Conservation (phyloP, 1,284 basidiomycete genomes). For the Pseudozyma sp. region DNA sequence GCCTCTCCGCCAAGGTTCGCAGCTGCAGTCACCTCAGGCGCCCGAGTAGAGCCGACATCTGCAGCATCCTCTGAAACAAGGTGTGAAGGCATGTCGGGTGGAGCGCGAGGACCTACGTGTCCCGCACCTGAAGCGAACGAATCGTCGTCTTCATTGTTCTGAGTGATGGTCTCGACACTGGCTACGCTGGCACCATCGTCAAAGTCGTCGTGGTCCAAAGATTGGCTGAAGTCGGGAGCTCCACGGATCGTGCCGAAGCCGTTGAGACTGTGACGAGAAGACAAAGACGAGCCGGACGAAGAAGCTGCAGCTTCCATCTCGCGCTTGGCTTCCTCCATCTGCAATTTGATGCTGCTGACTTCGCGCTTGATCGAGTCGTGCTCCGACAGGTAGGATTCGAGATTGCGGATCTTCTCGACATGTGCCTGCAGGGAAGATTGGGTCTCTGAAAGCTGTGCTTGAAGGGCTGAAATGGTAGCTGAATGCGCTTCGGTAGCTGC, state of each 20-base stretch:
- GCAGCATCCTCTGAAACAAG: slow-evolving; percentile 32
- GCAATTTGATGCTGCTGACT: slow-evolving; percentile 72
- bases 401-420: slow-evolving; percentile 83
- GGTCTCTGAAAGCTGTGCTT: slow-evolving; percentile 85
- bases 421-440: slow-evolving; percentile 83
- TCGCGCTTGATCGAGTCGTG: slow-evolving; percentile 88
- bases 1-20: neutral
- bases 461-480: slow-evolving; percentile 73
- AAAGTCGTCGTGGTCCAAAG: slow-evolving; percentile 40
- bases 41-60: slow-evolving; percentile 13
- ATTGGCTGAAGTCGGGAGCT: slow-evolving; percentile 4
- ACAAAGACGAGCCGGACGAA: slow-evolving; percentile 12
- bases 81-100: slow-evolving; percentile 51
- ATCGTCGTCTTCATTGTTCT: slow-evolving; percentile 28
- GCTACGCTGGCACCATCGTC: slow-evolving; percentile 64
- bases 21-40: slow-evolving; percentile 16
- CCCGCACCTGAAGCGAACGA: neutral
- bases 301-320: slow-evolving; percentile 54
- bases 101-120: slow-evolving; percentile 57
- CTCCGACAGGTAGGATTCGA: slow-evolving; percentile 83
- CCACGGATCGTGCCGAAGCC: slow-evolving; percentile 34
- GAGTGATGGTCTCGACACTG: slow-evolving; percentile 62
- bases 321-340: slow-evolving; percentile 68
- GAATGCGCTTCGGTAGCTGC: slow-evolving; percentile 44
- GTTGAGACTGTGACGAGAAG: slow-evolving; percentile 21